Conservation (phyloP, 2,329 filamentous ascomycete genomes). For the Colletotrichum nymphaeae region DNA sequence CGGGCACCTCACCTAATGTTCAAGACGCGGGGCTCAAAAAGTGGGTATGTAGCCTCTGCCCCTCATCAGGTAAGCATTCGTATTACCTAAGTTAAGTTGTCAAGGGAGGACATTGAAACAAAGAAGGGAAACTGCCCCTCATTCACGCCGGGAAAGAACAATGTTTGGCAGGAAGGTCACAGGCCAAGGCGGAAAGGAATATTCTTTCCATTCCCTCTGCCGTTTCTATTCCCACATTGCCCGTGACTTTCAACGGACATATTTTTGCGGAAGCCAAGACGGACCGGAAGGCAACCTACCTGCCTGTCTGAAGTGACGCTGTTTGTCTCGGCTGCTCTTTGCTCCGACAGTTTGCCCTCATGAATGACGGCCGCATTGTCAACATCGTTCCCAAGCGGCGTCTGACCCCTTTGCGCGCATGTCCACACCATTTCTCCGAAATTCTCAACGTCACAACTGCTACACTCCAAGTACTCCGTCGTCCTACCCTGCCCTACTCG, state of each 20-base stretch:
- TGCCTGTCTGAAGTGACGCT: neutral
- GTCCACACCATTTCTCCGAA: neutral
- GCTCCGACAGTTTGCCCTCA: neutral
- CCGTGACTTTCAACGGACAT: neutral
- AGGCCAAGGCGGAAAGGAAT: neutral
- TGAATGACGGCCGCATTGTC: neutral
- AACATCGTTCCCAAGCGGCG: neutral
- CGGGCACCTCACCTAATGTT: neutral
- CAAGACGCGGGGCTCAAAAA: neutral
- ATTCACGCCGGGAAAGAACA: neutral
- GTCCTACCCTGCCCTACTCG: neutral
- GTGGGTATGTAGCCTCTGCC: neutral
- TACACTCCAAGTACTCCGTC: neutral
- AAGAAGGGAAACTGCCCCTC: neutral
- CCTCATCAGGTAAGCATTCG: neutral
- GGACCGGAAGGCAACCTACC: slow-evolving; percentile 2
- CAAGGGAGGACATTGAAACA: neutral
- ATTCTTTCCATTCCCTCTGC: neutral
- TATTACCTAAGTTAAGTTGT: neutral
- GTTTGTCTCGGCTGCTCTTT: slow-evolving; percentile 2
- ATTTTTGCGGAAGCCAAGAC: slow-evolving; percentile 16
- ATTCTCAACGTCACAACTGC: neutral
- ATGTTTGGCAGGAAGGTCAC: no score
- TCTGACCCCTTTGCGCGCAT: neutral
- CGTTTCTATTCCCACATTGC: neutral